Evolutionary conservation across 148 eudicot genomes (phyloP).

Genomic region (Fallopia convolvulus): DNA sequence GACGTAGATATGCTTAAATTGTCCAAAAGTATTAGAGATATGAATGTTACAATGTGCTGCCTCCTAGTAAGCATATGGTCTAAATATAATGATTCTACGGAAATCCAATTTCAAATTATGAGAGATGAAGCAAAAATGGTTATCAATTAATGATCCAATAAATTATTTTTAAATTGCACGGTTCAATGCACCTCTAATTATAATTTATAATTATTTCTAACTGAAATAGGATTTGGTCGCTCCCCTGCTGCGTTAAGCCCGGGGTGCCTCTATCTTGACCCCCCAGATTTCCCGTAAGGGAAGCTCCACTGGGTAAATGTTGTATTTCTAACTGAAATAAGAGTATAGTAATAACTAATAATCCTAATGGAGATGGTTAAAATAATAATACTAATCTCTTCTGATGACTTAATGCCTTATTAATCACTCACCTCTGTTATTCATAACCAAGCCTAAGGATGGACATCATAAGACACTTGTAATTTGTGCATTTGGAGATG

Average conservation of each 20-base stretch:
- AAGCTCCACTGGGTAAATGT: no score
- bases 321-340: not conserved
- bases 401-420: not conserved
- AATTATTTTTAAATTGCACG: no score
- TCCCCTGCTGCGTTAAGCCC: no score
- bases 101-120: not conserved
- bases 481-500: not conserved
- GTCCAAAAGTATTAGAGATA: not conserved
- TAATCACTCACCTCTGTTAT: not conserved
- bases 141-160: not conserved
- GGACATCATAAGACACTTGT: not conserved
- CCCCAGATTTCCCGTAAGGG: no score
- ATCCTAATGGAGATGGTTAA: not conserved
- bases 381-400: not conserved
- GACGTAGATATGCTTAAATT: not conserved
- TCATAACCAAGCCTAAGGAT: not conserved
- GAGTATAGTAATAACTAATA: not conserved
- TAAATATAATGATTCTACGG: not conserved
- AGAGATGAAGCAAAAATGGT: not conserved
- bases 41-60: not conserved
- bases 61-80: no score
- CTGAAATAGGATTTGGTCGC: not conserved
- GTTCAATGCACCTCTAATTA: not conserved
- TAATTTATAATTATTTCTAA: not conserved
- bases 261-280: no score